Evolutionary conservation across 1,284 basidiomycete genomes (phyloP), one percentile per base, ranked within the genome.

Genomic region (Phenoliferia sp.): DNA sequence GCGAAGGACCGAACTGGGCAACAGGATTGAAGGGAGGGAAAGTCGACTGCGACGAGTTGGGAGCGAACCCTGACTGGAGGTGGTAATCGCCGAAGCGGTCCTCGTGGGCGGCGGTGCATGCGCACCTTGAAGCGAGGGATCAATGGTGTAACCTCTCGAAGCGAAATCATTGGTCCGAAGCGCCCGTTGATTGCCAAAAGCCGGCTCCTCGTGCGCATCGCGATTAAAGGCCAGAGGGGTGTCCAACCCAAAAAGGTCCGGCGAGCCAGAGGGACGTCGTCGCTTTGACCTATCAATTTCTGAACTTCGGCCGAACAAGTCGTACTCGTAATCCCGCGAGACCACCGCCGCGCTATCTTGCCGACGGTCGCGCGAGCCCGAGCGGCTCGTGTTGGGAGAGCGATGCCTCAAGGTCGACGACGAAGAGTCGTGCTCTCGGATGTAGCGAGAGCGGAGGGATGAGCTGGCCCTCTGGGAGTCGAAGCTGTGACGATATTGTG

Each of bases 401-500:
- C 59, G 29, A 16, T 31, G 22, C 28, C 59, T n/a, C 10, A 61
- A 31, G n/a, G 59, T 61, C 28, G 59, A 31, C n/a, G 33, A n/a
- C 5, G n/a, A n/a, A 1, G 34, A 28, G 29, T 61, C 61, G 5
- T 31, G 26, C 52, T 62, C 50, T 10, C 50, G 28, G 22, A 62
- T 17, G 52, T 32, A 54, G 26, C 61, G 61, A 32, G 54, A 26
- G 28, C 54, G 54, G 28, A 62, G 22, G 4, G n/a, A 16, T 4
- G 61, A 54, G 6, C 35, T 54, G 3, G 66, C 66, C 17, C 66
- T 48, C 35, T 67, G 66, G 5, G 66, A 63, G 22, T 67, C 66
- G 58, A 67, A 67, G 0, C 62, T 63, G 19, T 67, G 66, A 2
- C 66, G 61, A 5, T 39, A 58, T 12, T 19, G 29, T 19, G 55